Percentiles rank a stretch among this genome's conserved stretches.
phyloP scores from a whole-genome alignment of 768 basidiomycete genomes.

The Boletus vermiculosoides region DNA sequence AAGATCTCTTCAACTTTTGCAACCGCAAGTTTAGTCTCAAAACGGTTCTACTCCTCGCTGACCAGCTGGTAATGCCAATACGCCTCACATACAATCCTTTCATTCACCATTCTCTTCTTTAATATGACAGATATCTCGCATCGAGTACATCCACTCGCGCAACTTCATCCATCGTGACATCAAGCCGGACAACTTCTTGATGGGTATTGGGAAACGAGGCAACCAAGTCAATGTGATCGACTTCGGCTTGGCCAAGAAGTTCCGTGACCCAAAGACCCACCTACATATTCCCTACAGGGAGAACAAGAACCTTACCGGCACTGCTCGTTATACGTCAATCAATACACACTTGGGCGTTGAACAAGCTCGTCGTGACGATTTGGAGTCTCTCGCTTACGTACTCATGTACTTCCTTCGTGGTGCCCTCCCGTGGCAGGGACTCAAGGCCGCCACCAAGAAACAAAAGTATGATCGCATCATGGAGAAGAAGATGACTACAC shows the following conservation, averaged over 20 bases:
- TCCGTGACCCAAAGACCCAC: constrained; percentile 99
- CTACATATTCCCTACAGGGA: constrained; percentile 99
- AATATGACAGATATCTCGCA: constrained; percentile 81
- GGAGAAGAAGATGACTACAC: constrained; percentile 99
- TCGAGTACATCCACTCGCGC: constrained; percentile 99
- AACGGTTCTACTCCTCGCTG: constrained; percentile 94
- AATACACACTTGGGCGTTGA: constrained; percentile 99
- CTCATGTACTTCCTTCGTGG: constrained; percentile 99
- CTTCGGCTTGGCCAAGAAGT: constrained; percentile 99
- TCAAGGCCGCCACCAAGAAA: constrained; percentile 99
- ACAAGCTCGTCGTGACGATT: constrained; percentile 95
- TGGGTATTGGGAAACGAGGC: constrained; percentile 99
- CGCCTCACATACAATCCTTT: constrained; percentile 36
- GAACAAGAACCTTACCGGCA: constrained; percentile 99
- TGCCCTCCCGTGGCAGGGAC: constrained; percentile 96
- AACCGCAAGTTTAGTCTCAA: constrained; percentile 98
- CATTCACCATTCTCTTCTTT: constrained; percentile 23
- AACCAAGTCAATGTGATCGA: constrained; percentile 99
- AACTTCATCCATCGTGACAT: constrained; percentile 98
- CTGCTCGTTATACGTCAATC: constrained; percentile 98
- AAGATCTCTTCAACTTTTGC: constrained; percentile 92
- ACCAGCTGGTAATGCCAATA: constrained; percentile 68
- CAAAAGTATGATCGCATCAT: constrained; percentile 99
- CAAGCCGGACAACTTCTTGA: constrained; percentile 99
- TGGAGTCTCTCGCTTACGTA: constrained; percentile 98